A percentile compares a stretch with the other conserved stretches of the same genome.
Conservation (phyloP, 2,329 filamentous ascomycete species). For the Niveomyces coronatus region DNA sequence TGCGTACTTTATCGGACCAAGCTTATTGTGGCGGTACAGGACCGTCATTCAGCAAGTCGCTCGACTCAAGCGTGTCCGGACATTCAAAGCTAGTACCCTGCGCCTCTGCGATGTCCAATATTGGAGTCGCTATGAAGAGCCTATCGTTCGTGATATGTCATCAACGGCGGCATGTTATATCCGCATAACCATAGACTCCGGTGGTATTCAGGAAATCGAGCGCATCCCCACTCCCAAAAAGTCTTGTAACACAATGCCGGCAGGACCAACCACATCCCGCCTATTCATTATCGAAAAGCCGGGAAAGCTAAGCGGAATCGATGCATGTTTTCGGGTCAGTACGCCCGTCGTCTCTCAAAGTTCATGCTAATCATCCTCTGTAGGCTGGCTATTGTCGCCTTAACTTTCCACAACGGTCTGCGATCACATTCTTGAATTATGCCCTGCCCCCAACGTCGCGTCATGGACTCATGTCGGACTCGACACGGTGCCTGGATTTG, state of each 20-base stretch:
- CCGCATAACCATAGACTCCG: conserved; percentile 2
- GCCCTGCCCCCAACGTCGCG: neutral
- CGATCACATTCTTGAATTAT: neutral
- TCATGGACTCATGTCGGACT: neutral
- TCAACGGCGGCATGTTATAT: neutral
- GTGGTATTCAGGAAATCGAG: conserved; percentile 1
- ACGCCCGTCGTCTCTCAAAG: neutral
- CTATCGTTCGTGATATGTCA: neutral
- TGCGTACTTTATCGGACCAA: neutral
- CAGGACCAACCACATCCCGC: neutral
- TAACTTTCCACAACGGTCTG: neutral
- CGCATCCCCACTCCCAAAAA: neutral
- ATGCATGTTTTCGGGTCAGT: neutral
- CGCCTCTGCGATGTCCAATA: conserved; percentile 1
- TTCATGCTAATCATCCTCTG: neutral
- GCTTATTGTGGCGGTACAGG: neutral
- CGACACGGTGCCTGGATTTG: neutral
- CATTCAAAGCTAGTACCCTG: neutral
- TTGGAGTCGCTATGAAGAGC: conserved; percentile 1
- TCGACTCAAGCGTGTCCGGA: neutral
- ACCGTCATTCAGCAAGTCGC: conserved; percentile 1
- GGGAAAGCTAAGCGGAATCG: neutral
- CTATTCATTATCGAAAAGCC: conserved; percentile 3
- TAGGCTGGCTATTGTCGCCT: conserved; percentile 2
- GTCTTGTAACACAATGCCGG: neutral